phyloP scores from a whole-genome alignment of 2,329 filamentous ascomycete genomes.

The Aschersonia sp. region DNA sequence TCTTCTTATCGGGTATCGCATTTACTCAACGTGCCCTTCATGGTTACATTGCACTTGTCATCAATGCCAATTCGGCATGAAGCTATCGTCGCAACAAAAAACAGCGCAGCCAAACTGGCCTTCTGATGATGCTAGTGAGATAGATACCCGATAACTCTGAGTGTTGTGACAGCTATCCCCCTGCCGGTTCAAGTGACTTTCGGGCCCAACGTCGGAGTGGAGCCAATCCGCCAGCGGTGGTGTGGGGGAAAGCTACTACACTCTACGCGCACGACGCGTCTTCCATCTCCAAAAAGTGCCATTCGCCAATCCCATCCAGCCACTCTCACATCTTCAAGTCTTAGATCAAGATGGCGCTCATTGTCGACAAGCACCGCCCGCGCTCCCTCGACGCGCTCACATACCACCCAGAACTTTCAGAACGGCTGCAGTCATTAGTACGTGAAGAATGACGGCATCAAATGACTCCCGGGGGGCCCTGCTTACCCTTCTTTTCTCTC shows the following conservation, averaged over 20 bases:
- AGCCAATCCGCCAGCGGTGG: neutral
- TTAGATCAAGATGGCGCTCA: conserved; percentile 41
- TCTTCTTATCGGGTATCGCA: too few relatives aligned
- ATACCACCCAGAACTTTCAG: conserved; percentile 81
- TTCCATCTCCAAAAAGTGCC: conserved; percentile 12
- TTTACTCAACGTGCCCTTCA: too few relatives aligned
- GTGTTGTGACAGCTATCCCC: too few relatives aligned
- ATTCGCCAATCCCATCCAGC: conserved; percentile 7
- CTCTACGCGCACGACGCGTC: conserved; percentile 24
- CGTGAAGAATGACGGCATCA: neutral
- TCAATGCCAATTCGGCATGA: too few relatives aligned
- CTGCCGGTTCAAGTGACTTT: too few relatives aligned
- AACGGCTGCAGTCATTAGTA: conserved; percentile 73
- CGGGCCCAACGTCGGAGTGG: neutral
- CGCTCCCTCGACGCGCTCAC: conserved; percentile 63
- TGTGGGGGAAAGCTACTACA: conserved; percentile 5
- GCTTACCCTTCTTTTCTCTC: neutral
- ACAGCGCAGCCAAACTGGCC: too few relatives aligned
- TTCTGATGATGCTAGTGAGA: too few relatives aligned
- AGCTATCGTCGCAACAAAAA: too few relatives aligned
- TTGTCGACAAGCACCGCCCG: conserved; percentile 59
- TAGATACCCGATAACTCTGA: too few relatives aligned
- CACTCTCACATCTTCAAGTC: conserved; percentile 4
- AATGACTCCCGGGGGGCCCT: too few relatives aligned
- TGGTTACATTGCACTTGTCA: too few relatives aligned